A percentile compares a stretch with the other conserved stretches of the same genome.
Evolutionary conservation across 108 stramenopile genomes (phyloP).

Genomic region (Cyclotella choctawhatcheeana): DNA sequence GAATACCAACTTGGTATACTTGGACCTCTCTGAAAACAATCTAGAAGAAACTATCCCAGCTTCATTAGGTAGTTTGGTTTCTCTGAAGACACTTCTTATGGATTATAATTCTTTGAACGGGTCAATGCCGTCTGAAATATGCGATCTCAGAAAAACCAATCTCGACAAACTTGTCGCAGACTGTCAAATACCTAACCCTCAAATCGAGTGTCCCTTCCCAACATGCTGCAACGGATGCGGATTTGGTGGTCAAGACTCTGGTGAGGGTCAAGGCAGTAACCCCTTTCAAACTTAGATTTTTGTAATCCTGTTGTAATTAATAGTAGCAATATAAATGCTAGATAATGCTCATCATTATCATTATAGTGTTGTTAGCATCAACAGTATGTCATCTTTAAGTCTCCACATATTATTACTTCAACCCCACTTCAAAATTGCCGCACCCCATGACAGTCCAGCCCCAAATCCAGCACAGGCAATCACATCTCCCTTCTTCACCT

Average conservation of each 20-base stretch:
- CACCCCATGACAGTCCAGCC: slow-evolving; percentile 97
- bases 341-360: too few relatives aligned
- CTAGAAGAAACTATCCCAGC: slow-evolving; percentile 62
- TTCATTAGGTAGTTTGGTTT: slow-evolving; percentile 33
- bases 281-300: too few relatives aligned
- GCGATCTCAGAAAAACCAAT: slow-evolving; percentile 18
- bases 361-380: too few relatives aligned
- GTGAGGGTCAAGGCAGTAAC: too few relatives aligned
- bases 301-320: too few relatives aligned
- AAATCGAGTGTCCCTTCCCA: too few relatives aligned
- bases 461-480: slow-evolving; percentile 98
- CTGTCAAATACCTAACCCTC: too few relatives aligned
- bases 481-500: slow-evolving; percentile 97
- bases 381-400: too few relatives aligned
- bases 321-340: too few relatives aligned
- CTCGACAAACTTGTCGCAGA: slow-evolving; percentile 25
- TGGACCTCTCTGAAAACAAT: slow-evolving; percentile 49
- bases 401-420: too few relatives aligned
- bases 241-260: too few relatives aligned
- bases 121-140: slow-evolving; percentile 48
- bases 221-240: too few relatives aligned
- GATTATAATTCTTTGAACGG: slow-evolving; percentile 63
- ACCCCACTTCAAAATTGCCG: slow-evolving; percentile 94
- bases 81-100: slow-evolving; percentile 50
- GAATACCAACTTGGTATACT: slow-evolving; percentile 13